phyloP scores from a whole-genome alignment of 2,329 filamentous ascomycete species.

The Podosphaera fusca region DNA sequence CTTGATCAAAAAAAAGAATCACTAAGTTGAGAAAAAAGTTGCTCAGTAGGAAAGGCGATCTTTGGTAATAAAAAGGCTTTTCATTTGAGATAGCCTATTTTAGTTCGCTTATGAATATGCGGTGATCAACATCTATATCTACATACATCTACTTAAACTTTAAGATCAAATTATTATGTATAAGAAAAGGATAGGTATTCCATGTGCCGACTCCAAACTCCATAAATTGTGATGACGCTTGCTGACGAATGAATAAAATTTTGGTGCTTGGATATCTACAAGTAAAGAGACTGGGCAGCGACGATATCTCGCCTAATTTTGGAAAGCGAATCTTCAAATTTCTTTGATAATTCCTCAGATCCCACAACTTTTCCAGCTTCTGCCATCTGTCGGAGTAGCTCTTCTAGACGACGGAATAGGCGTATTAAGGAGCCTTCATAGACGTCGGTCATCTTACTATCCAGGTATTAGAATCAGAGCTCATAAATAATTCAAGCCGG shows the following conservation, averaged over 20 bases:
- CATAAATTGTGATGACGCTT: background rate
- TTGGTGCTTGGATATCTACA: conserved; percentile 25
- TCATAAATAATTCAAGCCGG: conserved; percentile 1
- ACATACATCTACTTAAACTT: background rate
- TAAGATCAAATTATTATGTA: background rate
- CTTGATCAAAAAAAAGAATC: too few species aligned
- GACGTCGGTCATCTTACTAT: conserved; percentile 93
- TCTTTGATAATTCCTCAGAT: conserved; percentile 74
- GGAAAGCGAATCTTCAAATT: conserved; percentile 67
- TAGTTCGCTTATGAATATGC: too few species aligned
- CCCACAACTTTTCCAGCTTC: conserved; percentile 97
- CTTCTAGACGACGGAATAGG: conserved; percentile 84
- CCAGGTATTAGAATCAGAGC: conserved; percentile 6
- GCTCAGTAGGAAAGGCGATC: too few species aligned
- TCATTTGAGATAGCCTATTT: too few species aligned
- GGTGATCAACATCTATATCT: background rate
- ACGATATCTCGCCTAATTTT: conserved; percentile 90
- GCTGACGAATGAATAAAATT: too few species aligned
- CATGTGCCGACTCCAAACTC: background rate
- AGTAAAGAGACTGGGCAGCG: conserved; percentile 76
- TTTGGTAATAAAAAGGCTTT: too few species aligned
- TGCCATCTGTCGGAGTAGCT: conserved; percentile 81
- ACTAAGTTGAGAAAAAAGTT: too few species aligned
- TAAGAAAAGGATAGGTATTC: background rate
- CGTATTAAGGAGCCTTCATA: conserved; percentile 95